These are phyloP conservation scores for Aspergillus indologenus DNA, from an alignment of 495 filamentous ascomycete genomes.

Conservation along the genomic window DNA sequence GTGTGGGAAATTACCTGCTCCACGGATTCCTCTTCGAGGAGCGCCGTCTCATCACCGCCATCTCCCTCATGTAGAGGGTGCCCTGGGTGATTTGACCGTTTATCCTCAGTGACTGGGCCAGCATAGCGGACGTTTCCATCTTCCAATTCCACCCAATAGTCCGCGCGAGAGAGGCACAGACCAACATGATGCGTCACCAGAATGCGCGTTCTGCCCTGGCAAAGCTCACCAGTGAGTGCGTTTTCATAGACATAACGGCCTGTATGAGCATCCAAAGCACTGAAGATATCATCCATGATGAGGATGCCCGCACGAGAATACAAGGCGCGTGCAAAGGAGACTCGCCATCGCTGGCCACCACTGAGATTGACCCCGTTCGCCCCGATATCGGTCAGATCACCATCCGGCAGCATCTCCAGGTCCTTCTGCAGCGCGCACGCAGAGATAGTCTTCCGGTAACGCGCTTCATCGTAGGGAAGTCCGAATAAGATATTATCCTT, in stretches of 20 bases:
- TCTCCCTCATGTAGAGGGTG: too few relatives aligned
- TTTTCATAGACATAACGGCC: slow-evolving; percentile 74
- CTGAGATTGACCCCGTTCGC: slow-evolving; percentile 82
- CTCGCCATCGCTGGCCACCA: slow-evolving; percentile 79
- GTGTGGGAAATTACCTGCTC: not conserved
- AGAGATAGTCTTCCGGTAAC: slow-evolving; percentile 63
- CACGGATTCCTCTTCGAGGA: not conserved
- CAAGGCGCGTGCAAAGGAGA: slow-evolving; percentile 73
- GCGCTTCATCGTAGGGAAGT: slow-evolving; percentile 58
- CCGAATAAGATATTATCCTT: slow-evolving; percentile 73
- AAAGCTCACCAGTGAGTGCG: slow-evolving; percentile 66
- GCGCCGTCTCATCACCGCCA: not conserved
- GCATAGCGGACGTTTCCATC: slow-evolving; percentile 50
- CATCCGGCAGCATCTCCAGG: slow-evolving; percentile 67
- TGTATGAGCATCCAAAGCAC: slow-evolving; percentile 64
- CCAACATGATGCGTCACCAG: slow-evolving; percentile 81
- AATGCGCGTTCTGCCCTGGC: slow-evolving; percentile 68
- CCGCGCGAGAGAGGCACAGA: slow-evolving; percentile 64
- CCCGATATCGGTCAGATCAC: slow-evolving; percentile 75
- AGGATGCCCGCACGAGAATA: slow-evolving; percentile 79
- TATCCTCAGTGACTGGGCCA: slow-evolving; percentile 34
- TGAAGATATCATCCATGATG: slow-evolving; percentile 83
- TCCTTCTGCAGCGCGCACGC: slow-evolving; percentile 74
- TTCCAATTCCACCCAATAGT: slow-evolving; percentile 66
- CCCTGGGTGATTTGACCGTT: not conserved